These are phyloP conservation scores for Volvox carteri DNA, from an alignment of 163 green algal genomes.

Conservation along the genomic window DNA sequence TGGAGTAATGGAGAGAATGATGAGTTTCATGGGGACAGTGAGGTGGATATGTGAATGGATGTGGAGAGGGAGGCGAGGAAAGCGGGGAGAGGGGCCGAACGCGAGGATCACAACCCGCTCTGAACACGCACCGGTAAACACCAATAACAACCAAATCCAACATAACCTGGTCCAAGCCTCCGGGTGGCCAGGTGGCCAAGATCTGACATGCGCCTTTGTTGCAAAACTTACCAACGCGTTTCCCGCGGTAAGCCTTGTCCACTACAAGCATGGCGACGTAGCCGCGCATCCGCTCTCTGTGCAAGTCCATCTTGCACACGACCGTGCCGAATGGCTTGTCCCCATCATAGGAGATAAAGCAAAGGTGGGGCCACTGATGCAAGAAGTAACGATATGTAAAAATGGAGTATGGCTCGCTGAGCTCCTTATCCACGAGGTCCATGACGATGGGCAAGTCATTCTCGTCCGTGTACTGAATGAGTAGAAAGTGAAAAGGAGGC, in stretches of 20 bases:
- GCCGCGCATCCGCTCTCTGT: conserved; percentile 85
- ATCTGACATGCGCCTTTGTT: background rate
- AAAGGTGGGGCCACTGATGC: conserved; percentile 94
- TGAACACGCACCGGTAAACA: too few relatives aligned
- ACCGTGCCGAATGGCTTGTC: conserved; percentile 73
- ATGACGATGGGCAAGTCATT: conserved; percentile 90
- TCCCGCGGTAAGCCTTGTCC: conserved; percentile 80
- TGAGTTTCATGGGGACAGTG: too few relatives aligned
- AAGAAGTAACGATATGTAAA: conserved; percentile 99
- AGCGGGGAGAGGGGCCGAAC: too few relatives aligned
- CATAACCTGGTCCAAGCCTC: too few relatives aligned
- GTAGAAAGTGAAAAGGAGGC: too few relatives aligned
- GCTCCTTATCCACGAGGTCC: conserved; percentile 92
- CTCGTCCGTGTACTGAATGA: conserved; percentile 88
- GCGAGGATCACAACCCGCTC: too few relatives aligned
- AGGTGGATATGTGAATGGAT: too few relatives aligned
- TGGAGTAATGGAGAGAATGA: too few relatives aligned
- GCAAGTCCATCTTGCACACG: conserved; percentile 95
- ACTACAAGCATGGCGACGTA: conserved; percentile 99
- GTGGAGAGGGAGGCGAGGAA: too few relatives aligned
- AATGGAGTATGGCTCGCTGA: conserved; percentile 98
- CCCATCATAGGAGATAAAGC: conserved; percentile 85
- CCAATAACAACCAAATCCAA: too few relatives aligned
- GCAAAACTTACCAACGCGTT: conserved; percentile 77
- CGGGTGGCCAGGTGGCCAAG: too few relatives aligned